Evolutionary conservation across 306 rosid genomes (phyloP), one percentile per base, ranked within the genome.

Genomic region (Trifolium subterraneum): DNA sequence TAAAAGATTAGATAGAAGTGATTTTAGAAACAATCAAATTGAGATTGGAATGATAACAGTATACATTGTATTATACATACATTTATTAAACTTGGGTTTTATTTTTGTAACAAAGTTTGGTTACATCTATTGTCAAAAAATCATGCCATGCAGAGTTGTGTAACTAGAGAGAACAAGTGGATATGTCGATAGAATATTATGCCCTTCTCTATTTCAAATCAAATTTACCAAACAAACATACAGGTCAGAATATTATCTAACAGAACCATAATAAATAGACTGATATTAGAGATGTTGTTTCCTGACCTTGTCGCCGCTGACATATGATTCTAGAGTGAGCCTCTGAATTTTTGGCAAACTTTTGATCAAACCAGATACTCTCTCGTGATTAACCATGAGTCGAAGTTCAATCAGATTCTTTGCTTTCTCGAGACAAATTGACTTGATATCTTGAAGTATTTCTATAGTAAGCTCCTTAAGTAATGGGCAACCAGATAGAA

Each of bases 381-480:
- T 7, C 45, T 29, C n/a, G 47, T 0, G 29, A 1, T 7, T 0
- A 45, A 20, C 25, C 4, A 1, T 0, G 76, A 81, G 29, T 64
- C 12, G 10, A 27, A 76, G 66, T 25, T 25, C 35, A 41, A 0
- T 19, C 13, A 76, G 64, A 69, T 69, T 70, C 2, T 42, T 20
- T 19, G 56, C 51, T 7, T 42, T 16, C 47, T 63, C 6, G 3
- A 64, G 68, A 52, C 50, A 45, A 62, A 75, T 52, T 20, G 84
- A 29, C 60, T 64, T 58, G 2, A 56, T 9, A 35, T 0, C 10
- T 16, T n/a, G 0, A 16, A 0, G 0, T 7, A 3, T 8, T 12
- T 8, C 16, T 1, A 81, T 13, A 7, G 0, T 9, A 41, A 71
- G 71, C 31, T 0, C 0, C 27, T 42, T 16, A 9, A 71, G 75